These are phyloP conservation scores for Exophiala sp. DNA, from an alignment of 2,329 filamentous ascomycete genomes.

Conservation along the genomic window DNA sequence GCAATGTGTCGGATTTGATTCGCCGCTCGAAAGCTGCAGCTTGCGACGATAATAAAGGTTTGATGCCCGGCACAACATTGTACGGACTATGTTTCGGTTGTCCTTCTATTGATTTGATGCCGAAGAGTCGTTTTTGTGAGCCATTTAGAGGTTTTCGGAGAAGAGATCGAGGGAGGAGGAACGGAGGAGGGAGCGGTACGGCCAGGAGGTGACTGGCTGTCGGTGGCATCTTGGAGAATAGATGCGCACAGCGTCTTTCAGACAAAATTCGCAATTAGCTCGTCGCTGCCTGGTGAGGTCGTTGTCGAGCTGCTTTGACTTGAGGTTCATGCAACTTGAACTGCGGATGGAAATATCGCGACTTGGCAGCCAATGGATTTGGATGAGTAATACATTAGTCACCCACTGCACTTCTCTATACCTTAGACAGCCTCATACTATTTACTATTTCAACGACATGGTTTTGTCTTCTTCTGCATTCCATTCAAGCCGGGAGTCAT, in stretches of 20 bases:
- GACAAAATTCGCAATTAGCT: background rate
- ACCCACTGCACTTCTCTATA: too few species aligned
- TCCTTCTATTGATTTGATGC: constrained; percentile 54
- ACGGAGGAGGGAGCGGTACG: constrained; percentile 25
- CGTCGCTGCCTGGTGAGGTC: background rate
- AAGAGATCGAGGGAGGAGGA: constrained; percentile 29
- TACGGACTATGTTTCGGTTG: constrained; percentile 47
- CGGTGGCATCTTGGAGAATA: constrained; percentile 24
- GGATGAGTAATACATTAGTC: background rate
- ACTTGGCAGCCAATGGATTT: background rate
- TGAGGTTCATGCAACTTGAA: background rate
- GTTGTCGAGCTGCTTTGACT: background rate
- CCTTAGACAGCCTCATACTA: too few species aligned
- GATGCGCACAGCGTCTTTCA: constrained; percentile 9
- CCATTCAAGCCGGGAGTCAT: too few species aligned
- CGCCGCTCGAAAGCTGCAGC: constrained; percentile 56
- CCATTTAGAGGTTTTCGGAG: constrained; percentile 18
- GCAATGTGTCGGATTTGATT: constrained; percentile 46
- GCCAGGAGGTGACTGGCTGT: constrained; percentile 17
- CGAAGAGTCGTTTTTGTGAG: constrained; percentile 37
- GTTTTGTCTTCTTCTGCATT: too few species aligned
- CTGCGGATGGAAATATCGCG: background rate
- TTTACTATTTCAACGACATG: background rate
- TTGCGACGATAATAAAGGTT: constrained; percentile 48
- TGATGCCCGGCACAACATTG: constrained; percentile 46